Evolutionary conservation across 2,329 filamentous ascomycete species (phyloP).

Genomic region (Pseudogymnoascus sp.): DNA sequence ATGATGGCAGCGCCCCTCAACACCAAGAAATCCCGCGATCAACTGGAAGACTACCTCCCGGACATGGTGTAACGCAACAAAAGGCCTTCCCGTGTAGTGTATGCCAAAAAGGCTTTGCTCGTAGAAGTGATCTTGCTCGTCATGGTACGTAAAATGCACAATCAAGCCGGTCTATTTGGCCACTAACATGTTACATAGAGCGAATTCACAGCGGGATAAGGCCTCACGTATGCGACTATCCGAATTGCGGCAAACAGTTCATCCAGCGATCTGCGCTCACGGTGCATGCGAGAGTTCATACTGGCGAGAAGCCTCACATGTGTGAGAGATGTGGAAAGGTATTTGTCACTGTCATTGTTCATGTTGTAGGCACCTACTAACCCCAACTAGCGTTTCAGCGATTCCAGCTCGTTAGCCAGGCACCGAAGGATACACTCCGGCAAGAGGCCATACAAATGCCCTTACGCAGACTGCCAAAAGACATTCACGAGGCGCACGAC

Average conservation of each 20-base stretch:
- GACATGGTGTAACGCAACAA: constrained; percentile 20
- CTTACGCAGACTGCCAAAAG: constrained; percentile 95
- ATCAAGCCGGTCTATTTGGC: not conserved
- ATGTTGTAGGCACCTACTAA: constrained; percentile 18
- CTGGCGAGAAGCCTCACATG: constrained; percentile 96
- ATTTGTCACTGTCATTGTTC: constrained; percentile 17
- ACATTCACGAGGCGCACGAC: constrained; percentile 95
- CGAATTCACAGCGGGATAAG: constrained; percentile 88
- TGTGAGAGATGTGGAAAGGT: constrained; percentile 97
- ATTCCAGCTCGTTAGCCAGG: constrained; percentile 86
- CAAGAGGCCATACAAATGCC: constrained; percentile 94
- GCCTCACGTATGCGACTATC: constrained; percentile 86
- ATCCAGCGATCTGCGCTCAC: constrained; percentile 94
- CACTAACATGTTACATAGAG: constrained; percentile 44
- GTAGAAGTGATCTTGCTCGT: constrained; percentile 85
- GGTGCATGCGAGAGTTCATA: constrained; percentile 91
- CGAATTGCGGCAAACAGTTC: constrained; percentile 87
- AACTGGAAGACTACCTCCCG: constrained; percentile 15
- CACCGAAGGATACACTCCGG: constrained; percentile 94
- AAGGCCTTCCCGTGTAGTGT: constrained; percentile 85
- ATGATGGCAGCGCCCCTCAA: constrained; percentile 24
- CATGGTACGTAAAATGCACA: constrained; percentile 59
- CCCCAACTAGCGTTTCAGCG: constrained; percentile 71
- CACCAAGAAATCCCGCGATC: constrained; percentile 19
- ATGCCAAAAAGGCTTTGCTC: constrained; percentile 84